phyloP scores from a whole-genome alignment of 805 yeast species.

The Millerago galiae region DNA sequence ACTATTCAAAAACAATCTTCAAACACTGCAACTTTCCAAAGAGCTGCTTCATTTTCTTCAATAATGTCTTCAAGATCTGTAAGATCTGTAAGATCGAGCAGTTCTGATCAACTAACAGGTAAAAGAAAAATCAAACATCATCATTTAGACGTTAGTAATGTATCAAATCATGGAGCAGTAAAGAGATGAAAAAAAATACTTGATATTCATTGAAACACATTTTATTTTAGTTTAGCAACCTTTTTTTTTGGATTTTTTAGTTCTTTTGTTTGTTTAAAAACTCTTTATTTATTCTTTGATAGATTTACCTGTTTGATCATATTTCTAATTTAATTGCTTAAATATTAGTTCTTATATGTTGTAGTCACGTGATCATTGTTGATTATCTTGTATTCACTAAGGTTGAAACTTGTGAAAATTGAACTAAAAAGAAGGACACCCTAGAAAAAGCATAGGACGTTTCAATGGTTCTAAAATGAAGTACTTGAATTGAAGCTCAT shows the following conservation, averaged over 20 bases:
- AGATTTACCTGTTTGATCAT: not conserved
- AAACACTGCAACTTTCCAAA: not conserved
- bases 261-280: not conserved
- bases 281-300: not conserved
- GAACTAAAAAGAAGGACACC: too few relatives aligned
- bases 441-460: too few relatives aligned
- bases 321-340: not conserved
- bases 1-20: not conserved
- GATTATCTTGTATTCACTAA: not conserved
- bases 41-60: conserved; percentile 8
- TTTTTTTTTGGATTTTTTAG: not conserved
- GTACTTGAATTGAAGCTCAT: too few relatives aligned
- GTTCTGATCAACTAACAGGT: conserved; percentile 3
- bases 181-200: not conserved
- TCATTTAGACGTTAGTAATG: conserved; percentile 20
- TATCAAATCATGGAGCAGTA: conserved; percentile 7
- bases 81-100: conserved; percentile 2
- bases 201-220: not conserved
- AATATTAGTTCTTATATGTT: too few relatives aligned
- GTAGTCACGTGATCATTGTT: not conserved
- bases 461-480: too few relatives aligned
- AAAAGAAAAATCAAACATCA: conserved; percentile 17
- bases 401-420: too few relatives aligned
- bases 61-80: conserved; percentile 12
- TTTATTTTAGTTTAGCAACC: not conserved